phyloP scores from a whole-genome alignment of 441 rosid genomes.

The Macaranga tanarius region DNA sequence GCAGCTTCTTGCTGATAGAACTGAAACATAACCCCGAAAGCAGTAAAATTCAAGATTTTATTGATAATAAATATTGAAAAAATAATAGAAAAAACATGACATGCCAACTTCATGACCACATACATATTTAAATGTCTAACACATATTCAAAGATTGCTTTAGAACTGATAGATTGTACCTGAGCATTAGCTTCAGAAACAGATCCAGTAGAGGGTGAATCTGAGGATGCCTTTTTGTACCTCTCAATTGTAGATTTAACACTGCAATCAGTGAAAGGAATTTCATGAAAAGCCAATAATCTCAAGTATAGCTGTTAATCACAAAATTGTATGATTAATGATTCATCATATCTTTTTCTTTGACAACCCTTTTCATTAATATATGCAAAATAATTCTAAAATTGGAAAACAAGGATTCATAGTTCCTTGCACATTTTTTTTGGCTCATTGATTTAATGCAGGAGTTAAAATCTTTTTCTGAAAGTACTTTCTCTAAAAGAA shows the following conservation, averaged over 20 bases:
- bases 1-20: constrained; percentile 83
- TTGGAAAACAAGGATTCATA: no score
- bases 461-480: no score
- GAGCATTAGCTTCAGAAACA: constrained; percentile 79
- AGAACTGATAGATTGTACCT: constrained; percentile 40
- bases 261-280: neutral
- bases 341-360: no score
- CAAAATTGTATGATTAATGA: no score
- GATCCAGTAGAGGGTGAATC: constrained; percentile 69
- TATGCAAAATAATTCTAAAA: no score
- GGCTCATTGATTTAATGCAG: no score
- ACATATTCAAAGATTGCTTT: no score
- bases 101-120: neutral
- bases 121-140: no score
- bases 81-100: neutral
- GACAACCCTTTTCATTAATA: no score
- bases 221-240: constrained; percentile 77
- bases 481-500: no score
- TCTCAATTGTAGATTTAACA: constrained; percentile 69
- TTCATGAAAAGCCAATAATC: neutral
- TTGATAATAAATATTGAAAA: neutral
- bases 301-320: no score
- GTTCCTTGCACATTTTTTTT: no score
- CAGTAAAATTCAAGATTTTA: neutral
- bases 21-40: constrained; percentile 31